Base-by-base conservation (phyloP, 140 eudicot genomes). In the Flaveria floridana region DNA sequence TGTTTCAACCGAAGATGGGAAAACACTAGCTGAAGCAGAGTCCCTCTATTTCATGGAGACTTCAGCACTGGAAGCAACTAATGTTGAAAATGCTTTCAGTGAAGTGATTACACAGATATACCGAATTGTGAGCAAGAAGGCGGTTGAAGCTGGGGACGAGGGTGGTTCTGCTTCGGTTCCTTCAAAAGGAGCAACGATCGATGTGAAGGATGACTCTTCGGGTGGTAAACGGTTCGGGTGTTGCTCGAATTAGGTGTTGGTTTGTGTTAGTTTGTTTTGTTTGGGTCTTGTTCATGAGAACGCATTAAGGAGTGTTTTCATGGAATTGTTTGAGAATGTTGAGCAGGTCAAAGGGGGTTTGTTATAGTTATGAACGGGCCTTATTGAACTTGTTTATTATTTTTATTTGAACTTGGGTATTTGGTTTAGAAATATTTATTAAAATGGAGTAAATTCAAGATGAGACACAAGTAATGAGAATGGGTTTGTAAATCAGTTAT, bases 21-120 rank as follows among this genome's bases (percentile, higher is more conserved):
- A 75, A 75, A 78, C 85, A n/a, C 74, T 87, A 15, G 89, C 92
- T 0, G 92, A 87, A 82, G 75, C 77, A 19, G 87, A 87, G 61
- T 78, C 82, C 56, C 89, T 87, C 64, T 84, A 63, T 67, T 87
- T 87, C 76, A 84, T 87, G 89, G 91, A 87, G 77, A 87, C 92
- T 61, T 87, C 89, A 3, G 92, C 89, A 19, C 68, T 87, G 66
- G 92, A 87, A 72, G 87, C 92, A n/a, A 84, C 89, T 25, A 87
- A 87, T 77, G 92, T 87, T 21, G 89, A 87, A 68, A 82, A 66
- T 18, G 92, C 92, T 19, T 87, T 87, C 37, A 80, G 83, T 47
- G 87, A 84, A 78, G 89, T 82, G 68, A 85, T 87, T 13, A 72
- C 84, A 8, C 87, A 87, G 70, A 87, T 87, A 16, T 77, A 87